Evolutionary conservation across 441 rosid genomes (phyloP).

Genomic region (Macaranga tanarius): DNA sequence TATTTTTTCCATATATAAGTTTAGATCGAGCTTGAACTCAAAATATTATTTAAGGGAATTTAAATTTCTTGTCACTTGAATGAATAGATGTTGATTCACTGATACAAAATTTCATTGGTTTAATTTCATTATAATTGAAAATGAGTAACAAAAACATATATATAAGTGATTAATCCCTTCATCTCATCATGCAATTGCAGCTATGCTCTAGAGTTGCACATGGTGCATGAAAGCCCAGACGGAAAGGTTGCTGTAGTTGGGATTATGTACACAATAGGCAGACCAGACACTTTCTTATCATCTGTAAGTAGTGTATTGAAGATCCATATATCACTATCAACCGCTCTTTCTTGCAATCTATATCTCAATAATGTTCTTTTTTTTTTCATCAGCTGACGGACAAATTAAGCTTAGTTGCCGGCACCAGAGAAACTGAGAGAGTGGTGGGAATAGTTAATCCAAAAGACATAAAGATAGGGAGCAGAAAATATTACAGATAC

Average conservation of each 20-base stretch:
- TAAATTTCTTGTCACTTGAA: too few relatives aligned
- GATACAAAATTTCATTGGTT: too few relatives aligned
- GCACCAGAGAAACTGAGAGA: conserved; percentile 30
- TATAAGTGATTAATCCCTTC: too few relatives aligned
- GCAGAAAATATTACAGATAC: conserved; percentile 63
- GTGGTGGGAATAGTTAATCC: conserved; percentile 46
- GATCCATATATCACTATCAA: too few relatives aligned
- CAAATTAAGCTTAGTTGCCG: conserved; percentile 36
- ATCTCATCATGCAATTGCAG: conserved; percentile 24
- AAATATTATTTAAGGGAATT: too few relatives aligned
- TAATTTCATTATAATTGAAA: too few relatives aligned
- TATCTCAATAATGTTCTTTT: background rate
- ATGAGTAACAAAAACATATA: too few relatives aligned
- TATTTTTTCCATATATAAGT: too few relatives aligned
- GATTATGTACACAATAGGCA: conserved; percentile 57
- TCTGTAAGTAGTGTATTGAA: conserved; percentile 34
- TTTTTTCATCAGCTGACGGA: conserved; percentile 35
- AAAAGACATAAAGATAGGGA: conserved; percentile 38
- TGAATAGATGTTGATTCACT: too few relatives aligned
- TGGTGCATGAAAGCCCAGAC: conserved; percentile 60
- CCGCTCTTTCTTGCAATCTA: background rate
- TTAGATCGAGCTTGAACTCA: too few relatives aligned
- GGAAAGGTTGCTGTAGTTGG: conserved; percentile 67
- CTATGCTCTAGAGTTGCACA: conserved; percentile 57
- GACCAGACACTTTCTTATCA: conserved; percentile 56